Percentiles rank a stretch among this genome's conserved stretches.
Conservation (phyloP, 2,329 filamentous ascomycete species). For the Diplodia seriata region DNA sequence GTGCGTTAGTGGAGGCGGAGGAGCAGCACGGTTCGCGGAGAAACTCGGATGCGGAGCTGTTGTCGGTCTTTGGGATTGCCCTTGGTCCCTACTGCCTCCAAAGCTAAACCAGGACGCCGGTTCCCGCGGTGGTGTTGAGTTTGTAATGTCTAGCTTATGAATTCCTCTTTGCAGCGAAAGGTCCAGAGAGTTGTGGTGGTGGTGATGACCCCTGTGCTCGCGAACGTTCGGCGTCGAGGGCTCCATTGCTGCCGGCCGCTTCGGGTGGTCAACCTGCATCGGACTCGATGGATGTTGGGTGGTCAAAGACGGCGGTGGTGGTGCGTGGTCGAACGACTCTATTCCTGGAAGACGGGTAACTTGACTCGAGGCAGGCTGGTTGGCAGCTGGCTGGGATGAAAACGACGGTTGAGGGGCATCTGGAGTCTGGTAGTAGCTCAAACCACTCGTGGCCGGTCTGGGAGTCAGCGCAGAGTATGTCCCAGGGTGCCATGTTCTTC, state of each 20-base stretch:
- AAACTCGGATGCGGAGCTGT: slow-evolving; percentile 48
- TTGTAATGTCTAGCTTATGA: slow-evolving; percentile 69
- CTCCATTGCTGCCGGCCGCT: slow-evolving; percentile 51
- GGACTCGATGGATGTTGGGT: slow-evolving; percentile 72
- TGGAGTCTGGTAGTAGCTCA: slow-evolving; percentile 78
- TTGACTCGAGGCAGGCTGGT: slow-evolving; percentile 62
- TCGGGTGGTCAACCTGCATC: slow-evolving; percentile 73
- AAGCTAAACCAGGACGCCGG: slow-evolving; percentile 43
- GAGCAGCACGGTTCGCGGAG: slow-evolving; percentile 38
- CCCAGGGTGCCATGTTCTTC: slow-evolving; percentile 91
- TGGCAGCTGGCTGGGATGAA: slow-evolving; percentile 42
- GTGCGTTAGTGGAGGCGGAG: slow-evolving; percentile 35
- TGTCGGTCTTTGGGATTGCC: slow-evolving; percentile 39
- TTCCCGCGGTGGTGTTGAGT: slow-evolving; percentile 48
- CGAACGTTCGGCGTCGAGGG: slow-evolving; percentile 40
- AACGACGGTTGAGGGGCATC: slow-evolving; percentile 65
- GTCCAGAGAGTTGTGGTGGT: slow-evolving; percentile 62
- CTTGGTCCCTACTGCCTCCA: slow-evolving; percentile 38
- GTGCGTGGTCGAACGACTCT: slow-evolving; percentile 85
- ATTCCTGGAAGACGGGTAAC: slow-evolving; percentile 82
- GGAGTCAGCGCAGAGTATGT: slow-evolving; percentile 66
- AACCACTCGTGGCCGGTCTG: slow-evolving; percentile 71
- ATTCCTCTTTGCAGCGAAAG: slow-evolving; percentile 70
- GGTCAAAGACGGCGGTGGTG: slow-evolving; percentile 67
- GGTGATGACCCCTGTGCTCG: slow-evolving; percentile 35